Base-by-base conservation (phyloP, 331 rosid genomes). In the Cydonia oblonga region DNA sequence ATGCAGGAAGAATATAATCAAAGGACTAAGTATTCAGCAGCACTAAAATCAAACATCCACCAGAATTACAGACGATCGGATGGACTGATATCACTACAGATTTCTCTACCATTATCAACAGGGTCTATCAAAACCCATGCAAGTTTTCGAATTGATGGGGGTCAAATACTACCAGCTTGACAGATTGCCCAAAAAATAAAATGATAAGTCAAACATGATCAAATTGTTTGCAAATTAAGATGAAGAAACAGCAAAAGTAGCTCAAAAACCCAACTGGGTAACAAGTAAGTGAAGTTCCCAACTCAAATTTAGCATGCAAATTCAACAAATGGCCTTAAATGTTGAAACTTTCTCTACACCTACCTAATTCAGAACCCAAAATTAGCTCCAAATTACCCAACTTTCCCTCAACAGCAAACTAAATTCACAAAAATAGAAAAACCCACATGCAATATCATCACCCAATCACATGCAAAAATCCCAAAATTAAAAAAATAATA, bases 381-480 rank as follows among this genome's bases (percentile, higher is more conserved):
- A 61, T 40, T 28, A 20, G 46, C 60, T 23, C 44, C 66, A 63
- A 61, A 68, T 15, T 42, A 32, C 12, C 25, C 64, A 32, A 64
- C 60, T 75, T 66, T 54, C 64, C 68, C 85, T 53, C 62, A 65
- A 58, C 23, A 81, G 49, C 54, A 68, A 83, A 64, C 40, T 33
- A 69, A 35, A 69, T 42, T 28, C 23, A 62, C 69, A 20, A 30
- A 86, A 82, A 68, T 25, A 77, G 29, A 73, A 77, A 79, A 68
- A 76, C 86, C 81, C 84, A 78, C 72, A 69, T 75, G 87, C 84
- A 71, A 61, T 10, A 73, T 59, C 35, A 73, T 59, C 35, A 68
- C 38, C 81, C 85, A 83, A 86, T 68, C 86, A 84, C 73, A 84
- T 46, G 73, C 76, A 68, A 70, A 77, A 26, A 29, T 46, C 42